These are phyloP conservation scores for Quaeritorhiza haematococci DNA, from an alignment of 371 early-diverging fungal genomes.

Conservation along the genomic window DNA sequence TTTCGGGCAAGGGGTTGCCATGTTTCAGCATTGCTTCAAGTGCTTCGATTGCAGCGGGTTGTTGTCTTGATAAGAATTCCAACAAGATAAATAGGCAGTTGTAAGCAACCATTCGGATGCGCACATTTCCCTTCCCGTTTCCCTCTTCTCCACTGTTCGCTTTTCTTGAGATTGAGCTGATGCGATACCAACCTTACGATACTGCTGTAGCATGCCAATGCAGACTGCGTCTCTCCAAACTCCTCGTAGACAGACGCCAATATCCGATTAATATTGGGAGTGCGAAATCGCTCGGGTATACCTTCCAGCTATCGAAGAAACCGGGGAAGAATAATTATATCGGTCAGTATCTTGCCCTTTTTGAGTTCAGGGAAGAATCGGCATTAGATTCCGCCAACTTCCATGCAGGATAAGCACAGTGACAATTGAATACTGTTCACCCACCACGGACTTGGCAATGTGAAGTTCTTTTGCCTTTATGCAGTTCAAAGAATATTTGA, in stretches of 20 bases:
- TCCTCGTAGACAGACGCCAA: not conserved
- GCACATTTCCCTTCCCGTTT: too few species aligned
- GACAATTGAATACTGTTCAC: not conserved
- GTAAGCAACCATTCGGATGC: too few species aligned
- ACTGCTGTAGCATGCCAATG: too few species aligned
- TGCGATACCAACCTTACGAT: too few species aligned
- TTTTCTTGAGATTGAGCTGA: too few species aligned
- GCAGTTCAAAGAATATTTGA: not conserved
- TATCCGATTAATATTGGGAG: not conserved
- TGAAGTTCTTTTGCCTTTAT: not conserved
- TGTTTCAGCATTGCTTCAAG: not conserved
- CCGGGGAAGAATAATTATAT: too few species aligned
- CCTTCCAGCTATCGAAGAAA: constrained; percentile 2
- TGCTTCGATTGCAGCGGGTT: not conserved
- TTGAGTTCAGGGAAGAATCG: too few species aligned
- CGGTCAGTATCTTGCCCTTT: too few species aligned
- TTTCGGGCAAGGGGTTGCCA: not conserved
- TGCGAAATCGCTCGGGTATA: not conserved
- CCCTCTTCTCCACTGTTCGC: too few species aligned
- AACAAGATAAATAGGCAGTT: too few species aligned
- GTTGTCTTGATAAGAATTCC: too few species aligned
- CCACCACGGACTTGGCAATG: not conserved
- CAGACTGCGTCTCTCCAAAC: not conserved
- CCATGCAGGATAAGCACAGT: not conserved
- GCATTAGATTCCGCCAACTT: too few species aligned